These are phyloP conservation scores for Leucosporidium creatinivorum DNA, from an alignment of 768 basidiomycete species.

Conservation along the genomic window DNA sequence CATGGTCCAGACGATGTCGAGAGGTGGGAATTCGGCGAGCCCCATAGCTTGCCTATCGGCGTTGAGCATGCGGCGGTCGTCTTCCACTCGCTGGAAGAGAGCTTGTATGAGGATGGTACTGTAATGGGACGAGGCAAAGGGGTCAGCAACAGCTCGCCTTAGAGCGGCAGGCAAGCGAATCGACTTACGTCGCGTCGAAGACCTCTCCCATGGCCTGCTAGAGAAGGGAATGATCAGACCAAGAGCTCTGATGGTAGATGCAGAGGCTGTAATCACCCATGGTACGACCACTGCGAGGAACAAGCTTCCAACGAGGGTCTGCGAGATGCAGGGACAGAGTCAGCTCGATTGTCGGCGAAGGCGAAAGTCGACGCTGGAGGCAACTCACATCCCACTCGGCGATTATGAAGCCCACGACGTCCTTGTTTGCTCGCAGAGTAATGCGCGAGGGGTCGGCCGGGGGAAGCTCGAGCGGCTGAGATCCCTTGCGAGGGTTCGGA, in stretches of 20 bases:
- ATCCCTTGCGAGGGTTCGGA: constrained; percentile 26
- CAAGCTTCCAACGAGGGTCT: constrained; percentile 9
- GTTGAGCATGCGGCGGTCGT: constrained; percentile 9
- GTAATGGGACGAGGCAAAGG: too few species aligned
- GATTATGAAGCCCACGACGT: constrained; percentile 23
- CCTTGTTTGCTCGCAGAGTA: constrained; percentile 13
- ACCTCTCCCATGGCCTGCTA: constrained; percentile 25
- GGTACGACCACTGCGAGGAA: constrained; percentile 26
- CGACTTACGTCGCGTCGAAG: constrained; percentile 19
- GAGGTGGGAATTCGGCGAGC: not conserved
- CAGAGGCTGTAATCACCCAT: constrained; percentile 10
- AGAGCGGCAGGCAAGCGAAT: too few species aligned
- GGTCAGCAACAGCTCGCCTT: too few species aligned
- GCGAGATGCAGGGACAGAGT: not conserved
- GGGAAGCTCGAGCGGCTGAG: too few species aligned
- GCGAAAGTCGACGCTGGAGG: too few species aligned
- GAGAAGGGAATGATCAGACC: too few species aligned
- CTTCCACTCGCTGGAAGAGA: constrained; percentile 9
- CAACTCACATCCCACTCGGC: constrained; percentile 16
- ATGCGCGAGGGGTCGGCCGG: too few species aligned
- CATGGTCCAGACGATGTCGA: constrained; percentile 21
- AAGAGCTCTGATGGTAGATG: too few species aligned
- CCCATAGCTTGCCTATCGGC: not conserved
- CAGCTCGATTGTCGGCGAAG: not conserved
- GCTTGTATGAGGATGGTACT: constrained; percentile 13